Base-by-base conservation (phyloP, 176 grass and related monocot species). In the Zea mays region DNA sequence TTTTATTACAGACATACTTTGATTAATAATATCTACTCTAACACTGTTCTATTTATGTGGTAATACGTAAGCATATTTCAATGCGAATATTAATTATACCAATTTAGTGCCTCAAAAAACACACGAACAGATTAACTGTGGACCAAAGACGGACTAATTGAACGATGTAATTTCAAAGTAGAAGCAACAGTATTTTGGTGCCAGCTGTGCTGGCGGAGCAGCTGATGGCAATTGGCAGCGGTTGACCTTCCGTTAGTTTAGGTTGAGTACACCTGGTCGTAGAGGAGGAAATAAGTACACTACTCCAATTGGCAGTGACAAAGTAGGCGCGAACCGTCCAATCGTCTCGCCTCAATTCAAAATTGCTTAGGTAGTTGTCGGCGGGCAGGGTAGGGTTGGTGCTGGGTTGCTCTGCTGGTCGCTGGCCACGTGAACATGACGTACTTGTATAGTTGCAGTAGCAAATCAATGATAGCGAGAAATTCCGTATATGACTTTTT, bases 311-410 rank as follows among this genome's bases (percentile, higher is more conserved):
- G 42, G 15, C 7, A 49, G 67, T 35, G 11, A 71, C 1, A 36
- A 62, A 16, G 2, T 49, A 42, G 57, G 39, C 48, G 45, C 57
- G 50, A 9, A 34, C 59, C 19, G 19, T 87, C 75, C 52, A 74
- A 20, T 42, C 51, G 60, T 11, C 10, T 39, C 1, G 60, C 79
- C 3, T 15, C 39, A 17, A 38, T 68, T 67, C 47, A 77, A 74
- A 79, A 46, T 34, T 13, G 19, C 10, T 43, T 71, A 1, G 34
- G 37, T 42, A 72, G 66, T 20, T 16, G 36, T 15, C 36, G 48
- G 4, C 5, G 0, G 16, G 3, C 1, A 62, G 17, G 21, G n/a
- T 44, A 62, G 17, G 21, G n/a, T 44, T 68, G 49, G 35, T 15
- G 57, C 35, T 17, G 10, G 74, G 57, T 43, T 4, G 17, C 14